These are phyloP conservation scores for Backusella luteola DNA, from an alignment of 192 early-diverging fungal genomes.

Conservation along the genomic window DNA sequence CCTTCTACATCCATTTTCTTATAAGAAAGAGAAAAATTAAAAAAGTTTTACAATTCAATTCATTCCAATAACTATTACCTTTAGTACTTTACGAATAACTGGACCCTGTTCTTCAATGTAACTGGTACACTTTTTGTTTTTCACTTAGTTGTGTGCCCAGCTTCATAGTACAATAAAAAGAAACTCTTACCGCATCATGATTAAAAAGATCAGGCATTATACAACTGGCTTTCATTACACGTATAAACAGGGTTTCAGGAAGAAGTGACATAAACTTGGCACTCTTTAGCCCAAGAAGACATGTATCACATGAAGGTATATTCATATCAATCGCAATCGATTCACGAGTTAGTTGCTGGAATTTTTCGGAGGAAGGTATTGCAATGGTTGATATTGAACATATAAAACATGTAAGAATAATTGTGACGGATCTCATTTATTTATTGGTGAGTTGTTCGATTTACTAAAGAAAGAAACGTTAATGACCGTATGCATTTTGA, in stretches of 20 bases:
- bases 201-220: conserved; percentile 27
- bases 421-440: neutral
- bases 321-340: neutral
- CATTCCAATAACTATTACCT: conserved; percentile 10
- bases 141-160: neutral
- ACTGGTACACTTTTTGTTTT: conserved; percentile 37
- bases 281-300: neutral
- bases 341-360: neutral
- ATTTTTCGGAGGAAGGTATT: neutral
- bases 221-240: conserved; percentile 31
- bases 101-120: conserved; percentile 44
- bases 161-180: neutral
- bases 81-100: conserved; percentile 34
- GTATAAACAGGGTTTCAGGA: conserved; percentile 38
- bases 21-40: neutral
- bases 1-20: conserved; percentile 28
- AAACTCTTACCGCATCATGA: conserved; percentile 37
- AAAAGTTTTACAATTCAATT: neutral
- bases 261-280: conserved; percentile 26
- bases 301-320: neutral
- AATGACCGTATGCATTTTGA: neutral
- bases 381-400: neutral
- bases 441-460: neutral
- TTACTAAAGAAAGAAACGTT: neutral
- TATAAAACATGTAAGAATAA: neutral